Base-by-base conservation (phyloP, 768 basidiomycete species). In the Suillus plorans region DNA sequence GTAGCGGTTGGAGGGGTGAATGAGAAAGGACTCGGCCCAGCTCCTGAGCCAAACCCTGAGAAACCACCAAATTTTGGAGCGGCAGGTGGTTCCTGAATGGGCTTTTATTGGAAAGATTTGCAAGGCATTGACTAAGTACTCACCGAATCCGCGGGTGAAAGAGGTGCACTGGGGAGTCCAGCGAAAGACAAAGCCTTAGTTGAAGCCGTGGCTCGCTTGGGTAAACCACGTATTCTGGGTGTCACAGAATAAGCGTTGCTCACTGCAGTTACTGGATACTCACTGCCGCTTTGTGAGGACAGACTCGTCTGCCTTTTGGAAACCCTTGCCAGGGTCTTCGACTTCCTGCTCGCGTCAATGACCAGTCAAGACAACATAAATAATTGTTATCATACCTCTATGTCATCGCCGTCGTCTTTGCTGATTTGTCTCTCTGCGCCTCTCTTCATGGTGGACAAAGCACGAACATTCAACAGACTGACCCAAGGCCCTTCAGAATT, bases 371-470 rank as follows among this genome's bases (percentile, higher is more conserved):
- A 57, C 56, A 42, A 20, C 16, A 34, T 44, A 41, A 5, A 12
- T 45, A 44, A 14, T 28, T 13, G 0, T 58, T 3, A 37, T n/a
- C 70, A 34, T 18, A 78, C 76, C 73, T 78, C 70, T n/a, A 76
- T 70, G 13, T 75, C 75, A 5, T 80, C 79, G 20, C 75, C 77
- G 20, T 78, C 79, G 55, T 88, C 88, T 69, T 86, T 91, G 13
- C 82, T 80, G 41, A 94, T 71, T 69, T 94, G 89, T 66, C 77
- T 84, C 60, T 92, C 91, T 73, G 91, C 91, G 63, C 81, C 84
- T 73, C 91, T 85, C 77, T 93, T 93, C 89, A 92, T 89, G 69
- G 57, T 73, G 65, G 53, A 42, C 44, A 56, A 42, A 36, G 53
- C 45, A 63, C 64, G 50, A 31, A 37, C 36, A 10, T 31, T 31